A percentile compares a stretch with the other conserved stretches of the same genome.
Evolutionary conservation across 140 eudicot genomes (phyloP).

Genomic region (Cichorium intybus): DNA sequence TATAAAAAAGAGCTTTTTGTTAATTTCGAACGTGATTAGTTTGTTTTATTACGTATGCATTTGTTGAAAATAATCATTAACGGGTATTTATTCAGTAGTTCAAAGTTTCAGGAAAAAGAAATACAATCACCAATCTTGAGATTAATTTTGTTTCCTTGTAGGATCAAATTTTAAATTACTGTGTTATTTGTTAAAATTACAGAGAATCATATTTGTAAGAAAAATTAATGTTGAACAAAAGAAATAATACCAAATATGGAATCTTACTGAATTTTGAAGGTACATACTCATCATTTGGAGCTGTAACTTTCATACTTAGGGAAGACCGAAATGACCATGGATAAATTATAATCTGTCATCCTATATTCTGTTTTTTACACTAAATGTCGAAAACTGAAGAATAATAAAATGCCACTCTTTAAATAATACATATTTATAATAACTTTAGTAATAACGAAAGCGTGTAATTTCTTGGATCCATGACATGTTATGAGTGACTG

Average conservation of each 20-base stretch:
- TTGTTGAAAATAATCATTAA: neutral
- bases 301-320: slow-evolving; percentile 12
- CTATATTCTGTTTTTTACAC: neutral
- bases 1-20: too few relatives aligned
- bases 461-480: neutral
- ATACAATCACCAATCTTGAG: too few relatives aligned
- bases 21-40: neutral
- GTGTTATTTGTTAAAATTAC: too few relatives aligned
- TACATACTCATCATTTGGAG: neutral
- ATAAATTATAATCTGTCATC: neutral
- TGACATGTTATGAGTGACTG: too few relatives aligned
- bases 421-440: neutral
- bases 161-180: too few relatives aligned
- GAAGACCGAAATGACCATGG: neutral
- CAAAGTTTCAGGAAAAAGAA: too few relatives aligned
- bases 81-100: neutral
- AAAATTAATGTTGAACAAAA: too few relatives aligned
- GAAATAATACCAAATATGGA: neutral
- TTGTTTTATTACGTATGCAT: neutral
- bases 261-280: neutral
- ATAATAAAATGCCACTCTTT: neutral
- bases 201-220: too few relatives aligned
- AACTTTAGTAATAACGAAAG: neutral
- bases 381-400: neutral
- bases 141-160: too few relatives aligned